A percentile compares a stretch with the other conserved stretches of the same genome.
phyloP scores from a whole-genome alignment of 2,329 filamentous ascomycete species.

The Fusarium sp. region DNA sequence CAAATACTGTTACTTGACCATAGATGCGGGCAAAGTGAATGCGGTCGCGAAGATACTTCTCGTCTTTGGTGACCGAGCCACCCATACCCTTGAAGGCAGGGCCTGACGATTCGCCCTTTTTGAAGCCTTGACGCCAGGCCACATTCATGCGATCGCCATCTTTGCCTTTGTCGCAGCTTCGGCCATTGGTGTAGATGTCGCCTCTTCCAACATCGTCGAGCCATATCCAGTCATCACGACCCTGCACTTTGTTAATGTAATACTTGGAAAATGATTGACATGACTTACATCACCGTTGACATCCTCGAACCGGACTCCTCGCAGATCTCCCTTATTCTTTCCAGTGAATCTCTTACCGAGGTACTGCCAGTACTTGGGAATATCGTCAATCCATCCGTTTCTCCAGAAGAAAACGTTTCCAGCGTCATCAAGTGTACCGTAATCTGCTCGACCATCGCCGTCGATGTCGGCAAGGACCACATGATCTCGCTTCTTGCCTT shows the following conservation, averaged over 20 bases:
- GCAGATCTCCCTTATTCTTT: constrained; percentile 39
- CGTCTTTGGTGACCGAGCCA: neutral
- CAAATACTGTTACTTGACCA: neutral
- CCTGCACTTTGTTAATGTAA: too few species aligned
- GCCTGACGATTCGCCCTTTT: neutral
- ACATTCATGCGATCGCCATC: constrained; percentile 2
- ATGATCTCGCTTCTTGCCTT: neutral
- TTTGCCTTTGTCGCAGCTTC: neutral
- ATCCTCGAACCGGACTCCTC: constrained; percentile 43
- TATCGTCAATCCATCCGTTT: constrained; percentile 14
- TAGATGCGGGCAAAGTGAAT: constrained; percentile 1
- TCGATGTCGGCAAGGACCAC: neutral
- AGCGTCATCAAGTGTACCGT: neutral
- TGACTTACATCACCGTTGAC: constrained; percentile 16
- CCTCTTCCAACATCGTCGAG: neutral
- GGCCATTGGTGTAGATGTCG: neutral
- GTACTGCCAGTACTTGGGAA: constrained; percentile 49
- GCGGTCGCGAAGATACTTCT: neutral
- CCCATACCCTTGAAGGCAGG: too few species aligned
- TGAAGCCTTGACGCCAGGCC: constrained; percentile 11
- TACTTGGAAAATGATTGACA: too few species aligned
- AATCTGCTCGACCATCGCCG: neutral
- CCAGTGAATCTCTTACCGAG: constrained; percentile 44
- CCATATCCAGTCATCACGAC: constrained; percentile 1
- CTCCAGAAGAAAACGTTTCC: constrained; percentile 12